Evolutionary conservation across 106 monocot species (phyloP), one percentile per base, ranked within the genome.

Genomic region (Posidonia australis): DNA sequence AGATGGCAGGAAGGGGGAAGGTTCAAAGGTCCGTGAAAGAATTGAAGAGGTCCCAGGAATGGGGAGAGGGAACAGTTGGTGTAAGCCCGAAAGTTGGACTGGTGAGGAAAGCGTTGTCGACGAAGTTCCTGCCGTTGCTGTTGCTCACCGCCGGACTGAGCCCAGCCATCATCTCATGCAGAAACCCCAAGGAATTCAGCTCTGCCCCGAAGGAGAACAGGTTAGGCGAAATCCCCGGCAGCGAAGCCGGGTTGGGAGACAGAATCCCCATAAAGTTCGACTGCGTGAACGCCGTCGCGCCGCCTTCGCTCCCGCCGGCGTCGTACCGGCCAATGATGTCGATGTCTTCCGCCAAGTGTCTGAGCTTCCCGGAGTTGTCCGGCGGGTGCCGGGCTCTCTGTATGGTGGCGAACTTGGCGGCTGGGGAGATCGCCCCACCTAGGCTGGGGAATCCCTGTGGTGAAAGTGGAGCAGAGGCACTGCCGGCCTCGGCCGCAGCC

Each of bases 351-450:
- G 16, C 49, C 12, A 24, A 5, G 26, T 16, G 20, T 3, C 42
- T 16, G 36, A n/a, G 17, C n/a, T 25, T 51, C 26, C 41, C 13
- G 32, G 19, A 22, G 70, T 23, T 25, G 63, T 51, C 60, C 13
- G 59, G 16, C 0, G 44, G 0, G 12, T 43, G 67, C 27, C 49
- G 70, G 14, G 65, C 64, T 14, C 25, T 67, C 78, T 90, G 83
- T 20, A 83, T 53, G 16, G 88, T 21, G 10, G 90, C 90, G 13
- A 86, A 21, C 1, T 65, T 62, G 48, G 86, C 86, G 9, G 90
- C 86, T 13, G 86, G 86, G 22, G 83, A 86, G 14, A 72, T 68
- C 4, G 73, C 71, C 11, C 49, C 76, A 5, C 42, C 41, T 9
- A 63, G 71, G 27, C 71, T 63, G 9, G 71, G 41, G 63, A 30